Base-by-base conservation (phyloP, 1,284 basidiomycete genomes). In the Austroboletus niveus region DNA sequence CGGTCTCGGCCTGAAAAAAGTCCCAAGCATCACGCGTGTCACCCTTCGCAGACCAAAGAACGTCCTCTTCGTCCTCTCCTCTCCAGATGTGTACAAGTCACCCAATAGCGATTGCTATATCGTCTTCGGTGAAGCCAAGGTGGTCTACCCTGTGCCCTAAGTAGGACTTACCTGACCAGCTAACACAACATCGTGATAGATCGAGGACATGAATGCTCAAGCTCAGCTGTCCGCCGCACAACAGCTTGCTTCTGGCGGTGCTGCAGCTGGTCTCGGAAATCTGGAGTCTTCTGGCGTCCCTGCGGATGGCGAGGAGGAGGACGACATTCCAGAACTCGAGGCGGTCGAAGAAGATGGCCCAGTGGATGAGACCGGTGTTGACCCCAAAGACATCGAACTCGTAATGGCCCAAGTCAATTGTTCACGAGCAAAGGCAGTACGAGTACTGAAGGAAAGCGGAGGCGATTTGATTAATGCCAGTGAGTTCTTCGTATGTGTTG, bases 51-150 rank as follows among this genome's bases (percentile, higher is more conserved):
- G 94, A 71, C 91, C 94, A 51, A 96, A 96, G 77, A 96, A 96
- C 70, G 92, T 94, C 59, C 84, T 99, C 56, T 92, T 98, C 71
- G 95, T 98, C 57, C 84, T 99, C 63, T 84, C 92, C 56, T 79
- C 89, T 54, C 96, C 97, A 48, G 96, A 99, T 62, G 96, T 99
- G 49, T 99, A 93, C 87, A 98, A 98, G 80, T 94, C 94, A 48
- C 86, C 91, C 47, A 92, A 92, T 75, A 94, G 92, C 66, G 97
- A 99, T 75, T 93, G 90, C 75, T 98, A 99, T 82, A 94, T 99
- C 70, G 94, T 99, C 59, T 99, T 98, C 64, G 96, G 96, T 62
- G 96, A 99, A 79, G 94, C 94, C 61, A 97, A 95, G 83, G 87
- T 88, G 12, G 30, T 49, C 36, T 55, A 42, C 54, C 59, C 49